Percentiles rank a stretch among this genome's conserved stretches.
Conservation (phyloP, 306 rosid species). For the Lupinus albus region DNA sequence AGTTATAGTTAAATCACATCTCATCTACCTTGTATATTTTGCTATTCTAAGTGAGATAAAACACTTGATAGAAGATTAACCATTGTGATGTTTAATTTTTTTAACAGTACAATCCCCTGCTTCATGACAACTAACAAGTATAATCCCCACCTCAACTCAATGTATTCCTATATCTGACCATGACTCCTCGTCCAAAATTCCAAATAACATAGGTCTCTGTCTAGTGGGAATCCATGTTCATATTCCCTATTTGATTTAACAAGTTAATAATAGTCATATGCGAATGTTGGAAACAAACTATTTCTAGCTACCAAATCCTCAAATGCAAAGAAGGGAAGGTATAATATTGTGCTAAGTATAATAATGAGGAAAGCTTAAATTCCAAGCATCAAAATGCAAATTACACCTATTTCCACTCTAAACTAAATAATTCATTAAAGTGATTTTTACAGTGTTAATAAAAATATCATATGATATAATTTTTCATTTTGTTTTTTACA, state of each 20-base stretch:
- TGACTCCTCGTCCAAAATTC: not conserved
- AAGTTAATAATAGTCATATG: slow-evolving; percentile 2
- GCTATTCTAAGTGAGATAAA: no score
- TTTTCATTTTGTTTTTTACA: no score
- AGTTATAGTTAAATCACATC: no score
- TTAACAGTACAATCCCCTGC: not conserved
- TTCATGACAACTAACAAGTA: not conserved
- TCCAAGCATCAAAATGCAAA: slow-evolving; percentile 23
- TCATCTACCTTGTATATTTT: no score
- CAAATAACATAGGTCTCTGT: not conserved
- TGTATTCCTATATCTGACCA: not conserved
- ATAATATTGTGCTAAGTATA: slow-evolving; percentile 8
- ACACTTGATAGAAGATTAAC: no score
- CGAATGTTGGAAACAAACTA: slow-evolving; percentile 34
- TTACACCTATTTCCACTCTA: not conserved
- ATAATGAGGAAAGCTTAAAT: not conserved
- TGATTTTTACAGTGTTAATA: not conserved
- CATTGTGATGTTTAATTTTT: no score
- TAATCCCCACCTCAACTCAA: not conserved
- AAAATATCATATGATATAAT: no score
- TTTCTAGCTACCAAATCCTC: slow-evolving; percentile 25
- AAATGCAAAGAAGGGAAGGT: slow-evolving; percentile 13
- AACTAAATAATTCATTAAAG: not conserved
- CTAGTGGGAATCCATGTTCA: no score
- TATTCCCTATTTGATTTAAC: no score